phyloP scores from a whole-genome alignment of 2,329 filamentous ascomycete species.

The Aaosphaeria pasadenensis region DNA sequence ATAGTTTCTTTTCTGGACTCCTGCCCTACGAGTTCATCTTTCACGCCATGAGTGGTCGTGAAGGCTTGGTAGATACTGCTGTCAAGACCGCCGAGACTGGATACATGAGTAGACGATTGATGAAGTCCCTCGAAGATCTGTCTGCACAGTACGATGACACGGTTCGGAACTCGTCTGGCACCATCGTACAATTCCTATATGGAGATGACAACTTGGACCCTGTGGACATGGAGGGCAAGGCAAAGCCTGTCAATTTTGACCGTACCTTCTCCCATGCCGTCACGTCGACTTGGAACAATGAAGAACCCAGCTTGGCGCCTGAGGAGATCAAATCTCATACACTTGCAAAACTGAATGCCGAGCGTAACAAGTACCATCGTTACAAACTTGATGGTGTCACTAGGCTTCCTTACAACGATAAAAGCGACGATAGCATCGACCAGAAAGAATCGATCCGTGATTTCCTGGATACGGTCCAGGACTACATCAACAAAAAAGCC shows the following conservation, averaged over 20 bases:
- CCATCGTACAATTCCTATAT: conserved; percentile 95
- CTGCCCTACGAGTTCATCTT: conserved; percentile 93
- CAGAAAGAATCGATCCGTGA: conserved; percentile 71
- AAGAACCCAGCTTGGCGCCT: conserved; percentile 69
- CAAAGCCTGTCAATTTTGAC: conserved; percentile 87
- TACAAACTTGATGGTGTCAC: conserved; percentile 32
- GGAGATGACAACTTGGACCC: conserved; percentile 95
- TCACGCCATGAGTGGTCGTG: conserved; percentile 96
- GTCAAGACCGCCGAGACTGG: conserved; percentile 99
- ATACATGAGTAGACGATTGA: conserved; percentile 96
- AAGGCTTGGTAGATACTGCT: conserved; percentile 96
- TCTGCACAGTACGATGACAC: conserved; percentile 93
- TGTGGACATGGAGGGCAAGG: conserved; percentile 94
- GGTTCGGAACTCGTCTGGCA: conserved; percentile 83
- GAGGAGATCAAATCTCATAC: conserved; percentile 70
- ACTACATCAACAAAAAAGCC: conserved; percentile 65
- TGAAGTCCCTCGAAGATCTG: conserved; percentile 96
- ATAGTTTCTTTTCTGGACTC: conserved; percentile 94
- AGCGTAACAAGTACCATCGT: conserved; percentile 56
- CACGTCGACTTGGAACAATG: conserved; percentile 75
- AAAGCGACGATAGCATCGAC: conserved; percentile 57
- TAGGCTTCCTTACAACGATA: conserved; percentile 66
- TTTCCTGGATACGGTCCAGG: conserved; percentile 76
- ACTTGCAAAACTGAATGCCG: conserved; percentile 62
- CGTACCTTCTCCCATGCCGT: conserved; percentile 82